Conservation (phyloP, 768 basidiomycete species). For the Porpolomopsis calyptriformis region DNA sequence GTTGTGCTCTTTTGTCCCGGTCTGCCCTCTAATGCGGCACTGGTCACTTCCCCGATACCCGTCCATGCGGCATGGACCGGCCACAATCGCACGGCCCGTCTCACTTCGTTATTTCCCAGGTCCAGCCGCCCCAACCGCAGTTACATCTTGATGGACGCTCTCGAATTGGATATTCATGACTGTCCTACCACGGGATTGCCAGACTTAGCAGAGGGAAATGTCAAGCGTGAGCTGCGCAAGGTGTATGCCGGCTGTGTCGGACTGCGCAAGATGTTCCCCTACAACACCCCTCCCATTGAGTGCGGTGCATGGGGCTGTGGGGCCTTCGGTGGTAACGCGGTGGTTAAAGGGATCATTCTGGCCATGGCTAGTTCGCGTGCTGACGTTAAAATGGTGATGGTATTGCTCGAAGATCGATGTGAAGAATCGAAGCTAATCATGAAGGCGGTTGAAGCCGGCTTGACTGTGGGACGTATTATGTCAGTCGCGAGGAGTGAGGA, state of each 20-base stretch:
- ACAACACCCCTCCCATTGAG: constrained; percentile 1
- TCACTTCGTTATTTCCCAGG: background rate
- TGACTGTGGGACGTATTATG: background rate
- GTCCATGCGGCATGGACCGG: constrained; percentile 5
- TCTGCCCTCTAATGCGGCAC: constrained; percentile 17
- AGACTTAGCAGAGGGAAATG: constrained; percentile 17
- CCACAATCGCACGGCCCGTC: constrained; percentile 5
- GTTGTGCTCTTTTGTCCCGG: constrained; percentile 24
- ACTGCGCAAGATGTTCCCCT: constrained; percentile 5
- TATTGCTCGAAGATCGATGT: background rate
- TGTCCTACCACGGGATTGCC: constrained; percentile 4
- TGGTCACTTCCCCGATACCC: constrained; percentile 9
- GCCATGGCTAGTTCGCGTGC: constrained; percentile 20
- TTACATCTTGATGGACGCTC: constrained; percentile 23
- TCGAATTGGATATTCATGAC: constrained; percentile 18
- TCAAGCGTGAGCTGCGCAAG: constrained; percentile 22
- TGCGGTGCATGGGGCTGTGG: constrained; percentile 25
- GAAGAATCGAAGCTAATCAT: background rate
- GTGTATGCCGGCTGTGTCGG: constrained; percentile 19
- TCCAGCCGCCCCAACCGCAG: constrained; percentile 10
- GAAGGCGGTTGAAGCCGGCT: background rate
- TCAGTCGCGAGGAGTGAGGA: background rate
- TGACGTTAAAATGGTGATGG: constrained; percentile 16
- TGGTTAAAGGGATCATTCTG: constrained; percentile 23
- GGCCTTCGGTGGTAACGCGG: constrained; percentile 25